These are phyloP conservation scores for Irpex sp. DNA, from an alignment of 1,284 basidiomycete species.

Conservation along the genomic window DNA sequence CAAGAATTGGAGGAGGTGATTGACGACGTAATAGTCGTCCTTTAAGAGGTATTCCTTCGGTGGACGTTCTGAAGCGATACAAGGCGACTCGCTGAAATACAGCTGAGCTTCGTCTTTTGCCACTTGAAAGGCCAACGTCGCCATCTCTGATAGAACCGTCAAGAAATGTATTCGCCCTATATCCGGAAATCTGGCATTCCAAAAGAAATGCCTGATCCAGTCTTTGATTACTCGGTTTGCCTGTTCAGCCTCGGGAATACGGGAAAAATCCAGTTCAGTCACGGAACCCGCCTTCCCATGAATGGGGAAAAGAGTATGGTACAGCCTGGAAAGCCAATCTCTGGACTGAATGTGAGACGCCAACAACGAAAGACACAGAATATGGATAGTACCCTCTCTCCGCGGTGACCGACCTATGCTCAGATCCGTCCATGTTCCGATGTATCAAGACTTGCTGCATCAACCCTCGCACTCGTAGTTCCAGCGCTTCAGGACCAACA, in stretches of 20 bases:
- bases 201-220: conserved; percentile 39
- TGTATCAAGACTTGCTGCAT: conserved; percentile 47
- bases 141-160: conserved; percentile 18
- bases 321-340: conserved; percentile 21
- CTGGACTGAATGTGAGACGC: conserved; percentile 5
- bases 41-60: conserved; percentile 4
- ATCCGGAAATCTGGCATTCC: conserved; percentile 14
- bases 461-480: conserved; percentile 37
- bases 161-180: conserved; percentile 13
- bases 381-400: not conserved
- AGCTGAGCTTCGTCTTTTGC: conserved; percentile 6
- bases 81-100: conserved; percentile 16
- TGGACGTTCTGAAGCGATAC: conserved; percentile 12
- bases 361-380: no score
- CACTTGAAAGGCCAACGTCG: conserved; percentile 22
- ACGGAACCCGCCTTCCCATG: conserved; percentile 21
- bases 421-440: conserved; percentile 16
- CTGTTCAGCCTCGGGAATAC: conserved; percentile 34
- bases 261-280: conserved; percentile 26
- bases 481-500: conserved; percentile 29
- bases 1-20: conserved; percentile 28
- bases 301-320: conserved; percentile 21
- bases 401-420: conserved; percentile 15
- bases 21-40: conserved; percentile 29
- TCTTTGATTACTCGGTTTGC: conserved; percentile 33